These are phyloP conservation scores for Debaryomyces nepalensis DNA, from an alignment of 1,139 yeast species.

Conservation along the genomic window DNA sequence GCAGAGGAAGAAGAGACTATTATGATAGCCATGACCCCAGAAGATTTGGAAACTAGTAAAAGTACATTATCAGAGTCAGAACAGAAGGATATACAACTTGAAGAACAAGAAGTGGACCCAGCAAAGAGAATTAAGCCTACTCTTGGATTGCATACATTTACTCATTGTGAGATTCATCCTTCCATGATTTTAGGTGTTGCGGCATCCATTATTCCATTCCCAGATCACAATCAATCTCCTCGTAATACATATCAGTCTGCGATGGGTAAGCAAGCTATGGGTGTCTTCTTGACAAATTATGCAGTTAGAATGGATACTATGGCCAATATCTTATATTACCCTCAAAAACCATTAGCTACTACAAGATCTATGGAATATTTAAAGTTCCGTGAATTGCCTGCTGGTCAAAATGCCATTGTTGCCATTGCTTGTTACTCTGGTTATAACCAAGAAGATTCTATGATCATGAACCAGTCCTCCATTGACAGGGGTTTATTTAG, in stretches of 20 bases:
- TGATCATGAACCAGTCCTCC: conserved; percentile 98
- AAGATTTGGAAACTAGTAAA: conserved; percentile 79
- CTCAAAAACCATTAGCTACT: conserved; percentile 98
- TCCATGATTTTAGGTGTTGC: conserved; percentile 98
- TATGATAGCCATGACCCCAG: conserved; percentile 99
- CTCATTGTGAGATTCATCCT: conserved; percentile 99
- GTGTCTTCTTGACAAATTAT: conserved; percentile 96
- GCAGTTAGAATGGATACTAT: conserved; percentile 98
- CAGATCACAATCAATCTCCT: conserved; percentile 99
- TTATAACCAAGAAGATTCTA: conserved; percentile 99
- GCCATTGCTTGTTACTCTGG: conserved; percentile 99
- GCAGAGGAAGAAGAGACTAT: conserved; percentile 98
- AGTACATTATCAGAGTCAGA: conserved; percentile 53
- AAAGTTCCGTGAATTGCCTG: conserved; percentile 97
- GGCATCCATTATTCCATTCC: conserved; percentile 98
- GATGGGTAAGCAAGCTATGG: conserved; percentile 99
- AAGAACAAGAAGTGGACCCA: conserved; percentile 65
- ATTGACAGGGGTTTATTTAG: conserved; percentile 96
- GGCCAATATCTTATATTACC: conserved; percentile 97
- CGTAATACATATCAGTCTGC: conserved; percentile 99
- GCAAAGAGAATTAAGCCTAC: conserved; percentile 87
- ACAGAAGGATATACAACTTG: conserved; percentile 46
- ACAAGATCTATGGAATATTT: conserved; percentile 98
- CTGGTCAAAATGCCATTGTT: conserved; percentile 98
- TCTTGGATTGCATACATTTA: conserved; percentile 78